phyloP scores from a whole-genome alignment of 1,139 yeast genomes.

The Scheffersomyces titani region DNA sequence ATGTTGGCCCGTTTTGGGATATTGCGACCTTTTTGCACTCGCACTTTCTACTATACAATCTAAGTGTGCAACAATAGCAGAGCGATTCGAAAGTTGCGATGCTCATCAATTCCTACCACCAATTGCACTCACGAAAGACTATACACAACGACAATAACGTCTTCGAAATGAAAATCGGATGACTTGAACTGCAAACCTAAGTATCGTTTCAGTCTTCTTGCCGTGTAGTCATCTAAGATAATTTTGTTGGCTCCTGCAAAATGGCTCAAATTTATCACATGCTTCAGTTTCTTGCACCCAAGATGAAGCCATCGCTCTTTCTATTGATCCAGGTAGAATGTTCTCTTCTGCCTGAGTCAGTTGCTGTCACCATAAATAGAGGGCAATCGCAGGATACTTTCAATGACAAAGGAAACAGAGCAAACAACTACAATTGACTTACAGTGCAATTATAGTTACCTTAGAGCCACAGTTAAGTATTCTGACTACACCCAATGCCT shows the following conservation, averaged over 20 bases:
- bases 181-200: too few relatives aligned
- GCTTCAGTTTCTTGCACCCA: neutral
- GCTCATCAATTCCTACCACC: neutral
- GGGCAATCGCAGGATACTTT: neutral
- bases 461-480: too few relatives aligned
- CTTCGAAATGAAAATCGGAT: too few relatives aligned
- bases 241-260: neutral
- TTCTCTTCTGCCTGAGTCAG: neutral
- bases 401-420: neutral
- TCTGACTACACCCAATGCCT: neutral
- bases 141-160: too few relatives aligned
- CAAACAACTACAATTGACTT: neutral
- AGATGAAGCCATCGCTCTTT: neutral
- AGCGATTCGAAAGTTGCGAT: neutral
- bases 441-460: neutral
- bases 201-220: neutral
- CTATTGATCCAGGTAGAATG: neutral
- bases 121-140: neutral
- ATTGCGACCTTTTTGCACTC: neutral
- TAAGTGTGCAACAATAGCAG: neutral
- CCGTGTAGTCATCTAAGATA: neutral
- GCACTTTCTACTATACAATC: neutral
- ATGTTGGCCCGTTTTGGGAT: neutral
- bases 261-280: neutral
- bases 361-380: neutral